phyloP scores from a whole-genome alignment of 768 basidiomycete species.

The Peribolospora kevripleyi region DNA sequence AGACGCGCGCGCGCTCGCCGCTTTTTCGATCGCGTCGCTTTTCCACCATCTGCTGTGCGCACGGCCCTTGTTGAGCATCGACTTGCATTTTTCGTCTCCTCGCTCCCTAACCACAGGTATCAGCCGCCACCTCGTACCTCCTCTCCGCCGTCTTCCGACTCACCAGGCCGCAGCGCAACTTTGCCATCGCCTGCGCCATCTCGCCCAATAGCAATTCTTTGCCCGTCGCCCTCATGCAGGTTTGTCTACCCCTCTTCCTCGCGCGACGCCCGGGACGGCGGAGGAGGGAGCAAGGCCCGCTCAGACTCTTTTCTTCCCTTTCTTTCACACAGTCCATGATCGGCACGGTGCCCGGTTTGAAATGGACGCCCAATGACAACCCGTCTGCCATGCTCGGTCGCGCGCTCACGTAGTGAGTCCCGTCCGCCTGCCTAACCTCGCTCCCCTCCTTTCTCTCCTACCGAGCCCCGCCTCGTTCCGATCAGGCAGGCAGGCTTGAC shows the following conservation, averaged over 20 bases:
- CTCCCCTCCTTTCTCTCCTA: background rate
- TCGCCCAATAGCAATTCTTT: conserved; percentile 85
- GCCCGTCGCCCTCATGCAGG: conserved; percentile 62
- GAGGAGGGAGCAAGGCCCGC: background rate
- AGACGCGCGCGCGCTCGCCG: background rate
- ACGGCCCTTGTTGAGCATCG: conserved; percentile 35
- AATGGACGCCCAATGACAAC: conserved; percentile 59
- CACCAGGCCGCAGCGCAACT: conserved; percentile 49
- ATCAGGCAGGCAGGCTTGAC: background rate
- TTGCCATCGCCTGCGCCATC: conserved; percentile 23
- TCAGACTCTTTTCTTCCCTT: background rate
- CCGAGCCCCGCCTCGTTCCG: background rate
- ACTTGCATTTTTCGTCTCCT: conserved; percentile 20
- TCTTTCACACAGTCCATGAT: conserved; percentile 40
- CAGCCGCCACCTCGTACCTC: background rate
- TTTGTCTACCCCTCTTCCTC: no score
- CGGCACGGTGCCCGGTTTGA: conserved; percentile 51
- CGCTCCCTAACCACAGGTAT: no score
- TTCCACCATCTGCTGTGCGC: background rate
- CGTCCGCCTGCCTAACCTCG: background rate
- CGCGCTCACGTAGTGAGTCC: conserved; percentile 40
- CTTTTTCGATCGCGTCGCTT: background rate
- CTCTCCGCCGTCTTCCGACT: conserved; percentile 29
- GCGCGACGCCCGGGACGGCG: no score
- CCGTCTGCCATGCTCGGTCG: conserved; percentile 74